Percentiles rank a stretch among this genome's conserved stretches.
Evolutionary conservation across 139 green algal species (phyloP).

Genomic region (Asterochloris sp.): DNA sequence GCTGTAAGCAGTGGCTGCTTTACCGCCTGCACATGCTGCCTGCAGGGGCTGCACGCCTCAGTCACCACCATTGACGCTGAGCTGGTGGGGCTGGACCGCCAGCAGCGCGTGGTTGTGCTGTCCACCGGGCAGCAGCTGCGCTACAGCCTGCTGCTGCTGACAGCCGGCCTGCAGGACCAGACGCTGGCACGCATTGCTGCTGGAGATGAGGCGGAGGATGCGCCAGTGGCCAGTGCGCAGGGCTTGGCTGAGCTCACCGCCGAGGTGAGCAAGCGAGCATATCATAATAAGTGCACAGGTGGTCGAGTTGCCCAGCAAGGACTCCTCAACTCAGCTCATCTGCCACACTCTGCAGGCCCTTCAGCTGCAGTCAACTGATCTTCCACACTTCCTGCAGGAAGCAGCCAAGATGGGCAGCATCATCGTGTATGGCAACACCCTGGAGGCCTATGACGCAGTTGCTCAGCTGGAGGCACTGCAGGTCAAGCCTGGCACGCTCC

Average conservation of each 20-base stretch:
- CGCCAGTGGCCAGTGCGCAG: too few species aligned
- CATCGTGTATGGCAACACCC: slow-evolving; percentile 40
- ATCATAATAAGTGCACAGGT: too few species aligned
- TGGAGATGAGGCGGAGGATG: not conserved
- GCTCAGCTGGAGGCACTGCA: slow-evolving; percentile 26
- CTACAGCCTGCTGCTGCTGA: slow-evolving; percentile 35
- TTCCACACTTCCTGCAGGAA: not conserved
- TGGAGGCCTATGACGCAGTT: slow-evolving; percentile 41
- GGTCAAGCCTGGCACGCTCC: not conserved
- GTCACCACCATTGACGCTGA: slow-evolving; percentile 52
- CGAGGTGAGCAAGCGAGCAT: too few species aligned
- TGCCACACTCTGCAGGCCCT: too few species aligned
- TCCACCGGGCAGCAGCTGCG: slow-evolving; percentile 9
- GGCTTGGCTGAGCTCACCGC: too few species aligned
- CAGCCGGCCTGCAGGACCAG: slow-evolving; percentile 26
- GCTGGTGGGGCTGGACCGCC: slow-evolving; percentile 46
- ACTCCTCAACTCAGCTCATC: too few species aligned
- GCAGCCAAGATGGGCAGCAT: slow-evolving; percentile 8
- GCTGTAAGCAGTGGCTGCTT: too few species aligned
- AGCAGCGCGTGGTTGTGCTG: slow-evolving; percentile 37
- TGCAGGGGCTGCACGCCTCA: slow-evolving; percentile 42
- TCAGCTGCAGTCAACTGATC: slow-evolving; percentile 13
- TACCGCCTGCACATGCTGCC: slow-evolving; percentile 4
- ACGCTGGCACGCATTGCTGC: slow-evolving; percentile 18
- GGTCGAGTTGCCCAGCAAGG: too few species aligned